Base-by-base conservation (phyloP, 2,329 filamentous ascomycete genomes). In the Tolypocladium sp. region DNA sequence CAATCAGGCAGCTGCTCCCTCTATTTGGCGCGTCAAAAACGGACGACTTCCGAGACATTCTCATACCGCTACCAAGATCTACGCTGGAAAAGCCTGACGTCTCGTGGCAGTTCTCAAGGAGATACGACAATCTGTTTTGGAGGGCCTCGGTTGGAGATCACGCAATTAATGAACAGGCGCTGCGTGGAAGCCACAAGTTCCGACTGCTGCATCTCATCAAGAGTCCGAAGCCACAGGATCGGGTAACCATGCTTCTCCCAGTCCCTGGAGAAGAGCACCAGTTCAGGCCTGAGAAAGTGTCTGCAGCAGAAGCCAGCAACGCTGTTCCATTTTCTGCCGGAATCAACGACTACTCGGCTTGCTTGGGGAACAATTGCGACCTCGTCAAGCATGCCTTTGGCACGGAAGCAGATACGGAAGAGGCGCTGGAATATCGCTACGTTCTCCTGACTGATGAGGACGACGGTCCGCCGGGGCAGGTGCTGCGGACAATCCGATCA, bases 1-100 rank as follows among this genome's bases (percentile, higher is more conserved):
- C 86, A 0, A 81, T 87, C 1, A 81, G 84, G 61, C 78, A 86
- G 25, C 77, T 94, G 4, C 73, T 89, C 2, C 91, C 91, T 0
- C 76, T 94, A 13, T 94, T 94, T 73, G 89, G 89, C 62, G 81
- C 89, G 60, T 87, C 85, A 55, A 91, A 91, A 65, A 84, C 87
- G 1, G 79, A 82, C 52, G 85, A 86, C 5, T 93, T 90, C 73
- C 84, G 82, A 63, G 91, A 95, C 68, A 90, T 95, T 40, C 73
- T 92, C 27, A 88, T 92, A 57, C 90, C 91, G 0, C 67, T 83
- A 77, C 80, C 65, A 57, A 58, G 60, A 79, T 82, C 33, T 17
- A 60, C 64, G 27, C 61, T 63, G 17, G 77, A 79, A 1, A 73
- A 79, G 4, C 76, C 78, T 0, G 75, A 78, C 40, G 66, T 76